Evolutionary conservation across 805 yeast species (phyloP).

Genomic region (Clavispora vitiphila): DNA sequence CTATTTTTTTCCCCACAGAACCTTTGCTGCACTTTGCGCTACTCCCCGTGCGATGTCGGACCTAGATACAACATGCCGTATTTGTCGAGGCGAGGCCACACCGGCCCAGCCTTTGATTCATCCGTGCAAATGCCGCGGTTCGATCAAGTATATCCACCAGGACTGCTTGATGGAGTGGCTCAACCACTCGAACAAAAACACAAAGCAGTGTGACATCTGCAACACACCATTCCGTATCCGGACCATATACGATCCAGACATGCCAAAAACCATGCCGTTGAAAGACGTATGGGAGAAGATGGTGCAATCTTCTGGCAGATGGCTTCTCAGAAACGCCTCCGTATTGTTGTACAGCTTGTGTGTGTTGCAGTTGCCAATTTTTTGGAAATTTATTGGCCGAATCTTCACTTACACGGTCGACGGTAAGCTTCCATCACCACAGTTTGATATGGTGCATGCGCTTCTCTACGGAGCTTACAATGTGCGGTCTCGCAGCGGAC

Average conservation of each 20-base stretch:
- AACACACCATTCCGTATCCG: conserved; percentile 66
- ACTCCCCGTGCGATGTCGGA: conserved; percentile 7
- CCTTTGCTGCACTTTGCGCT: not conserved
- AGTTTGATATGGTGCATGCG: conserved; percentile 25
- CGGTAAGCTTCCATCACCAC: conserved; percentile 41
- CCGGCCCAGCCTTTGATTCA: conserved; percentile 72
- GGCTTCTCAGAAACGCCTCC: conserved; percentile 16
- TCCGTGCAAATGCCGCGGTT: conserved; percentile 93
- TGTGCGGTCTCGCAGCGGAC: conserved; percentile 6
- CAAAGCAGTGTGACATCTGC: conserved; percentile 80
- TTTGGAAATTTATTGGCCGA: conserved; percentile 52
- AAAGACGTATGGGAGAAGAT: conserved; percentile 41
- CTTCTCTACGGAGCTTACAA: conserved; percentile 34
- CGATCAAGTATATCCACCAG: conserved; percentile 89
- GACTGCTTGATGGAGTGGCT: conserved; percentile 90
- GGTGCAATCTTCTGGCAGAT: conserved; percentile 10
- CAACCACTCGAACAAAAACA: conserved; percentile 54
- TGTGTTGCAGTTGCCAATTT: conserved; percentile 51
- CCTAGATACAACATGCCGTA: conserved; percentile 68
- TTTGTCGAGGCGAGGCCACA: conserved; percentile 90
- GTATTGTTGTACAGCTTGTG: conserved; percentile 37
- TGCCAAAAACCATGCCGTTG: conserved; percentile 63
- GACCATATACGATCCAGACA: conserved; percentile 57
- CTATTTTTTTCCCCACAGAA: not conserved
- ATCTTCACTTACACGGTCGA: conserved; percentile 54